Conservation (phyloP, 371 early-diverging fungal species). For the Actinomortierella wolfii region DNA sequence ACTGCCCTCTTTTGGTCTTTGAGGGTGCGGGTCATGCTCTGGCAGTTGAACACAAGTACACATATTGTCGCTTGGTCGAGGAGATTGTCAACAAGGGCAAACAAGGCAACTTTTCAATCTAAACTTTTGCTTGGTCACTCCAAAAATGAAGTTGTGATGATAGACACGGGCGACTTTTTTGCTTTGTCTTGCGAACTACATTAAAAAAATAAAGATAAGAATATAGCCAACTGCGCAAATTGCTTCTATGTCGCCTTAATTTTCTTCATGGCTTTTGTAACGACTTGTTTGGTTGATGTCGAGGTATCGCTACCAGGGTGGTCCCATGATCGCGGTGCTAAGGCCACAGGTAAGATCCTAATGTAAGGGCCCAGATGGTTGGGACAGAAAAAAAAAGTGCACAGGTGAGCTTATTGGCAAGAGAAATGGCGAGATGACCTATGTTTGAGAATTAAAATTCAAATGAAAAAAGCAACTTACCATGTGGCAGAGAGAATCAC, state of each 20-base stretch:
- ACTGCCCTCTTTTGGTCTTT: conserved; percentile 28
- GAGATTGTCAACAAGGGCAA: conserved; percentile 28
- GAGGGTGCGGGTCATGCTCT: conserved; percentile 41
- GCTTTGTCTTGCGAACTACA: too few relatives aligned
- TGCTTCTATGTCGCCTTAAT: too few relatives aligned
- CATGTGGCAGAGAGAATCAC: conserved; percentile 49
- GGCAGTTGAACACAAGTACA: conserved; percentile 33
- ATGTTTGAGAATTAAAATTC: too few relatives aligned
- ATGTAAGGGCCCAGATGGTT: not conserved
- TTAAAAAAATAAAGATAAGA: too few relatives aligned
- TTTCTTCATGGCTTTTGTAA: too few relatives aligned
- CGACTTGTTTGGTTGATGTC: not conserved
- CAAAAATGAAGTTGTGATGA: too few relatives aligned
- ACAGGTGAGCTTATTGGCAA: not conserved
- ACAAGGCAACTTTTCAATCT: conserved; percentile 8
- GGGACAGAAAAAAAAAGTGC: not conserved
- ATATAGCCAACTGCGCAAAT: too few relatives aligned
- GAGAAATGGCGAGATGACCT: not conserved
- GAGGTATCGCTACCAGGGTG: conserved; percentile 17
- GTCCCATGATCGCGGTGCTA: conserved; percentile 48
- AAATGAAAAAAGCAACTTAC: conserved; percentile 18
- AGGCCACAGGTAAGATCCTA: conserved; percentile 49
- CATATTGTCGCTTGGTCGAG: conserved; percentile 33
- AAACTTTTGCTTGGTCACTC: too few relatives aligned
- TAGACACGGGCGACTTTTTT: too few relatives aligned